phyloP scores from a whole-genome alignment of 2,329 filamentous ascomycete species.

The Neocatenulostroma microsporum region DNA sequence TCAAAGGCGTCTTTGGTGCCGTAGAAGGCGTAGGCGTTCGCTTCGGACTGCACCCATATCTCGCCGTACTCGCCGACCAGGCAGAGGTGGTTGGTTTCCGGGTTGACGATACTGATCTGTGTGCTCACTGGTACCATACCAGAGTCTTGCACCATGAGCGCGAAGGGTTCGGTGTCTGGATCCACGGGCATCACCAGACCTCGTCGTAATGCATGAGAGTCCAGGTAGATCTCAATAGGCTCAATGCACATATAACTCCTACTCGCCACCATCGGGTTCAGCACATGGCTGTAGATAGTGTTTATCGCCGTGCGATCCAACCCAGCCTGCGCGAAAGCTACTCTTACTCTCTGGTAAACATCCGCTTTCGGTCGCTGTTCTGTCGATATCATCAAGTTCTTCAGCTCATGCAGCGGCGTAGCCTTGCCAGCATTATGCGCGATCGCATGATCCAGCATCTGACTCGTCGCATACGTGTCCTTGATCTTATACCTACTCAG shows the following conservation, averaged over 20 bases:
- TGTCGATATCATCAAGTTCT: slow-evolving; percentile 98
- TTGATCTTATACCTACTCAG: slow-evolving; percentile 98
- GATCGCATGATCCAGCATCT: slow-evolving; percentile 99
- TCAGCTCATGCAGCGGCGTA: slow-evolving; percentile 88
- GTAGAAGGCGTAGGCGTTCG: slow-evolving; percentile 89
- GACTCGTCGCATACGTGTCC: slow-evolving; percentile 95
- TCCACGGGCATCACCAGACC: slow-evolving; percentile 84
- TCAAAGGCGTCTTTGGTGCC: slow-evolving; percentile 89
- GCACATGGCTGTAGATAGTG: slow-evolving; percentile 94
- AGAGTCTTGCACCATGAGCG: slow-evolving; percentile 84
- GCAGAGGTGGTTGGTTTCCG: slow-evolving; percentile 85
- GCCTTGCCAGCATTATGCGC: slow-evolving; percentile 76
- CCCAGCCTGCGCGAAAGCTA: slow-evolving; percentile 80
- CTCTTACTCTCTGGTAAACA: slow-evolving; percentile 87
- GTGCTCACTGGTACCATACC: slow-evolving; percentile 99
- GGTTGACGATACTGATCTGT: slow-evolving; percentile 97
- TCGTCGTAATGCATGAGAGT: slow-evolving; percentile 74
- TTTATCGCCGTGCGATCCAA: slow-evolving; percentile 96
- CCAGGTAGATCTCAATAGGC: slow-evolving; percentile 91
- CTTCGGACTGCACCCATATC: slow-evolving; percentile 99
- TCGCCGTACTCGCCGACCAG: slow-evolving; percentile 94
- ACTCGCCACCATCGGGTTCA: slow-evolving; percentile 96
- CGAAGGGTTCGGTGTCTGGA: slow-evolving; percentile 69
- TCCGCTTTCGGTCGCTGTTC: slow-evolving; percentile 81
- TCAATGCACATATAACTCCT: slow-evolving; percentile 99